Percentiles rank a stretch among this genome's conserved stretches.
These are phyloP conservation scores for Camptophora hylomeconis DNA, from an alignment of 2,329 filamentous ascomycete genomes.

Conservation along the genomic window DNA sequence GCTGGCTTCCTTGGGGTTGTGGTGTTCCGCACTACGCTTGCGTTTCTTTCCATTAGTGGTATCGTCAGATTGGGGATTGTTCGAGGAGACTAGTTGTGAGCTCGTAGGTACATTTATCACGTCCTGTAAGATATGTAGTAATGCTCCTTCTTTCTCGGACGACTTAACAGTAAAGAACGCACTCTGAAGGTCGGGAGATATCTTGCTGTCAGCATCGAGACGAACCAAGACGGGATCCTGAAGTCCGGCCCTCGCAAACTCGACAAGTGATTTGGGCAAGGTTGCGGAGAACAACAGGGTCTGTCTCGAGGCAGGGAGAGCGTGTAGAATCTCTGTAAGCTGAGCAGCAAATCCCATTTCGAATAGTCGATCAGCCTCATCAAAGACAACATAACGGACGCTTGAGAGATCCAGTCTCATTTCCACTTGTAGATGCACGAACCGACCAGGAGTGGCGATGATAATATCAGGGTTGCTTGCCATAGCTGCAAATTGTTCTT, in stretches of 20 bases:
- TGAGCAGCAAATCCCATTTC: slow-evolving; percentile 98
- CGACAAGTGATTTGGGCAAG: slow-evolving; percentile 81
- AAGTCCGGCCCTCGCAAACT: slow-evolving; percentile 85
- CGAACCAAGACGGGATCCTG: slow-evolving; percentile 86
- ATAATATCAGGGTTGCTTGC: slow-evolving; percentile 91
- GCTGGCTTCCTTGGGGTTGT: slow-evolving; percentile 25
- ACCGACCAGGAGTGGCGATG: slow-evolving; percentile 92
- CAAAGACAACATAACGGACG: slow-evolving; percentile 88
- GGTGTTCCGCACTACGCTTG: slow-evolving; percentile 36
- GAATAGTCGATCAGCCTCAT: slow-evolving; percentile 92
- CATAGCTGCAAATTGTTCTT: slow-evolving; percentile 91
- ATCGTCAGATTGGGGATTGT: slow-evolving; percentile 34
- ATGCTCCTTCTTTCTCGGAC: slow-evolving; percentile 81
- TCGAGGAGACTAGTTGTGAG: slow-evolving; percentile 19
- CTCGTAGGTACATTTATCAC: slow-evolving; percentile 81
- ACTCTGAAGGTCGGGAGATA: slow-evolving; percentile 89
- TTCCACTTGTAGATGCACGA: slow-evolving; percentile 91
- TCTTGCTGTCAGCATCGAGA: slow-evolving; percentile 86
- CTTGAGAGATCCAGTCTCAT: slow-evolving; percentile 88
- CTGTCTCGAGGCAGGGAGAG: slow-evolving; percentile 70
- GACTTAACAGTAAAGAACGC: slow-evolving; percentile 91
- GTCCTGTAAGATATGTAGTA: slow-evolving; percentile 79
- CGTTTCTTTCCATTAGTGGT: slow-evolving; percentile 32
- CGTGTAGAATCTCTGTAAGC: slow-evolving; percentile 81
- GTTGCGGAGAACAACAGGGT: slow-evolving; percentile 93